A percentile compares a stretch with the other conserved stretches of the same genome.
Evolutionary conservation across 2,329 filamentous ascomycete species (phyloP).

Genomic region (Stachybotrys chlorohalonatus): DNA sequence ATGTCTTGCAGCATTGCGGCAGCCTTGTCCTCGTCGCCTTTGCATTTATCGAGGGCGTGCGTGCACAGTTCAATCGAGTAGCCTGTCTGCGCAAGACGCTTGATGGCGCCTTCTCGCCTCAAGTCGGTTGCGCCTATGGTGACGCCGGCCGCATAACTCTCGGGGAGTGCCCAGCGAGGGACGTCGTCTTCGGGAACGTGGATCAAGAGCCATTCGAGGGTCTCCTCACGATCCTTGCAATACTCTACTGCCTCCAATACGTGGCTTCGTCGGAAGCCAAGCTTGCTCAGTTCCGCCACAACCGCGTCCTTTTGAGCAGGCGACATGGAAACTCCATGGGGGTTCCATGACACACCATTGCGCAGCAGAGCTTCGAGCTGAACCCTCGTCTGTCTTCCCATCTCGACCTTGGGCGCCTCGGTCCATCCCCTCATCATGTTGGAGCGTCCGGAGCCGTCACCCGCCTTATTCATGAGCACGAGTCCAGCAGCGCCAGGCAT

Average conservation of each 20-base stretch:
- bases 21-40: conserved; percentile 65
- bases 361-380: conserved; percentile 75
- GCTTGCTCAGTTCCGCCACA: conserved; percentile 62
- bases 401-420: conserved; percentile 80
- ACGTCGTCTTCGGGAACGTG: conserved; percentile 96
- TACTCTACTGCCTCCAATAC: conserved; percentile 78
- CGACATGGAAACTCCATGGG: conserved; percentile 60
- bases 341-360: conserved; percentile 78
- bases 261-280: conserved; percentile 85
- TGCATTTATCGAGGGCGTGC: conserved; percentile 61
- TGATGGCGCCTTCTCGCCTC: conserved; percentile 71
- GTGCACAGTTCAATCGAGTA: conserved; percentile 81
- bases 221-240: conserved; percentile 87
- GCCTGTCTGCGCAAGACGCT: conserved; percentile 70
- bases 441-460: conserved; percentile 11
- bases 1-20: conserved; percentile 68
- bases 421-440: conserved; percentile 68
- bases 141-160: conserved; percentile 84
- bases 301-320: conserved; percentile 47
- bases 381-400: conserved; percentile 72
- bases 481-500: conserved; percentile 50
- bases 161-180: conserved; percentile 85
- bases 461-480: conserved; percentile 38
- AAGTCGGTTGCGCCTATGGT: conserved; percentile 77
- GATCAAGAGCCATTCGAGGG: conserved; percentile 90